Base-by-base conservation (phyloP, 257 asterid species). In the Nicotiana obtusifolia region DNA sequence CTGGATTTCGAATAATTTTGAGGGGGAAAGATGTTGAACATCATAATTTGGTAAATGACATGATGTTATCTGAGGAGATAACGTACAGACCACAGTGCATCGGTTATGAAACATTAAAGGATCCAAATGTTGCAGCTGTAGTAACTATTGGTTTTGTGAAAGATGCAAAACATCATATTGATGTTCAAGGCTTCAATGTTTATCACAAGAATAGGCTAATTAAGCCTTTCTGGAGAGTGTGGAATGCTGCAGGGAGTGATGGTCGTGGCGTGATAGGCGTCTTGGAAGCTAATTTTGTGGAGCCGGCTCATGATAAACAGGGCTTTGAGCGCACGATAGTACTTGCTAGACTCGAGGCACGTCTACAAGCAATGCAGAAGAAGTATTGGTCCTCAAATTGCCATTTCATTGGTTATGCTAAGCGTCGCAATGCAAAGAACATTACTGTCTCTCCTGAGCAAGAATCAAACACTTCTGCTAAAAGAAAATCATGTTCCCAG, bases 171-270 rank as follows among this genome's bases (percentile, higher is more conserved):
- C 83, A 84, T 78, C 98, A 93, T 66, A 86, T 94, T 56, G 98
- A 94, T 81, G 82, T 94, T 81, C 98, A 94, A 86, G 97, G 98
- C 10, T 94, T 93, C 90, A 94, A 94, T 20, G 93, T 93, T 13
- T 93, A 93, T 83, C 97, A 93, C 76, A 94, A 93, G 87, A 94
- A 94, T 62, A 80, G 98, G 76, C 98, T 94, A 22, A 92, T 94
- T 78, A 92, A 87, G 97, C 94, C 97, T 24, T 94, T 94, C 71
- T 94, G 97, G 97, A 91, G 98, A 83, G 93, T 91, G 24, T 94
- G 97, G 97, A 91, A 89, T 81, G 91, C 97, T 80, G 94, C 98
- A 11, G 97, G 98, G 68, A 94, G 97, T 80, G 90, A 91, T 85
- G 98, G 98, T 77, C 89, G 97, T 54, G 98, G 97, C 22, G 97